phyloP scores from a whole-genome alignment of 768 basidiomycete species.

The Xanthoconium stramineum region DNA sequence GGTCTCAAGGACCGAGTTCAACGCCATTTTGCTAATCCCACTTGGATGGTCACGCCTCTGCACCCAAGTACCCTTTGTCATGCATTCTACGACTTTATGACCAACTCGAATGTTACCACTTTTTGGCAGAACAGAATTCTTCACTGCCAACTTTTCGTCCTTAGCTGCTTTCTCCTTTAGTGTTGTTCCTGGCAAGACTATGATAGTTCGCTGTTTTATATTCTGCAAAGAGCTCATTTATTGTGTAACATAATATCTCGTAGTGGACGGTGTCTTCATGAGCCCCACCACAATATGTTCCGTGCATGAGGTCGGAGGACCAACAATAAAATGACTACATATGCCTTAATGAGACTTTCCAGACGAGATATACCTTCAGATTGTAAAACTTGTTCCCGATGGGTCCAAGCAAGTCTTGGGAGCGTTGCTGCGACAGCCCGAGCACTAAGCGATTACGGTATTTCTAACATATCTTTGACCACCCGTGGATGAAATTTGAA shows the following conservation, averaged over 20 bases:
- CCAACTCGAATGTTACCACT: slow-evolving; percentile 18
- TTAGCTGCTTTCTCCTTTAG: slow-evolving; percentile 7
- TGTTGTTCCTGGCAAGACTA: slow-evolving; percentile 3
- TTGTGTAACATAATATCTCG: slow-evolving; percentile 10
- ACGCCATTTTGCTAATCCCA: slow-evolving; percentile 8
- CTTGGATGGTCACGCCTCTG: slow-evolving; percentile 9
- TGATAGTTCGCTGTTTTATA: slow-evolving; percentile 15
- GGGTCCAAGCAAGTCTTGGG: too few species aligned
- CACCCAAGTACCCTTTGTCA: slow-evolving; percentile 6
- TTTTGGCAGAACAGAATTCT: slow-evolving; percentile 12
- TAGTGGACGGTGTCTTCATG: neutral
- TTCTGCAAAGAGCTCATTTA: slow-evolving; percentile 10
- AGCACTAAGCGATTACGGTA: too few species aligned
- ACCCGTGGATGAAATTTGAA: too few species aligned
- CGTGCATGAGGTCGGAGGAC: too few species aligned
- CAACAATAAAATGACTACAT: too few species aligned
- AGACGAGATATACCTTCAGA: too few species aligned
- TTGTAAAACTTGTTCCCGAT: too few species aligned
- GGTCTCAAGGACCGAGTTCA: slow-evolving; percentile 25
- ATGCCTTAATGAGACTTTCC: too few species aligned
- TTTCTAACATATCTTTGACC: too few species aligned
- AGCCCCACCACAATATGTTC: too few species aligned
- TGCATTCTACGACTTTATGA: slow-evolving; percentile 26
- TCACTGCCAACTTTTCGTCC: slow-evolving; percentile 5
- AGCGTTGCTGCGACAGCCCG: too few species aligned